These are phyloP conservation scores for Taxillus chinensis DNA, from an alignment of 164 flowering plant genomes.

Conservation along the genomic window DNA sequence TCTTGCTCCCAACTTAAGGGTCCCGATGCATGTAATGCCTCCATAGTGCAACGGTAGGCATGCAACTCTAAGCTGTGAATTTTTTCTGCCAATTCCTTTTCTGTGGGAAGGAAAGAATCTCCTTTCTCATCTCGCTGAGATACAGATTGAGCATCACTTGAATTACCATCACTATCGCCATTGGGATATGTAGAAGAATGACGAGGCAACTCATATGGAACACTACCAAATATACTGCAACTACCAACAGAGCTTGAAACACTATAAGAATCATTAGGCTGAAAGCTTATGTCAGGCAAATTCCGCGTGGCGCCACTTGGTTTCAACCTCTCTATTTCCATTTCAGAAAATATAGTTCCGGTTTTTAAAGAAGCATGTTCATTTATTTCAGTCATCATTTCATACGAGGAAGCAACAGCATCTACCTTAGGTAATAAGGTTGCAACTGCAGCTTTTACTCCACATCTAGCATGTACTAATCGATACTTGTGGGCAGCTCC, in stretches of 20 bases:
- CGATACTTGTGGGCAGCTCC: too few relatives aligned
- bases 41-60: conserved; percentile 77
- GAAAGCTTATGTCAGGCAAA: conserved; percentile 25
- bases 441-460: conserved; percentile 4
- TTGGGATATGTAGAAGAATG: conserved; percentile 15
- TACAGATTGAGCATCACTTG: conserved; percentile 65
- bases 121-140: conserved; percentile 29
- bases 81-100: conserved; percentile 40
- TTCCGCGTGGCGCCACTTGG: conserved; percentile 24
- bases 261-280: conserved; percentile 36
- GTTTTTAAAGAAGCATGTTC: conserved; percentile 38
- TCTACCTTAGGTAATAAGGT: conserved; percentile 10
- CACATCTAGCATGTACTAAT: not conserved
- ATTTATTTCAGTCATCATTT: conserved; percentile 36
- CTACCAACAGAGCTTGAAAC: conserved; percentile 72
- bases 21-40: conserved; percentile 80
- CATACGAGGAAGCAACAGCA: conserved; percentile 26
- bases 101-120: conserved; percentile 20
- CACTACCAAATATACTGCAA: conserved; percentile 41
- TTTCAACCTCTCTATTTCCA: conserved; percentile 29
- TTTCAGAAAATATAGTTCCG: conserved; percentile 29
- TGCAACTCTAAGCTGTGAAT: conserved; percentile 79
- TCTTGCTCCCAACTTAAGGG: conserved; percentile 96
- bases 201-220: conserved; percentile 16
- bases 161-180: conserved; percentile 29